Evolutionary conservation across 192 early-diverging fungal species (phyloP).

Genomic region (Podila minutissima): DNA sequence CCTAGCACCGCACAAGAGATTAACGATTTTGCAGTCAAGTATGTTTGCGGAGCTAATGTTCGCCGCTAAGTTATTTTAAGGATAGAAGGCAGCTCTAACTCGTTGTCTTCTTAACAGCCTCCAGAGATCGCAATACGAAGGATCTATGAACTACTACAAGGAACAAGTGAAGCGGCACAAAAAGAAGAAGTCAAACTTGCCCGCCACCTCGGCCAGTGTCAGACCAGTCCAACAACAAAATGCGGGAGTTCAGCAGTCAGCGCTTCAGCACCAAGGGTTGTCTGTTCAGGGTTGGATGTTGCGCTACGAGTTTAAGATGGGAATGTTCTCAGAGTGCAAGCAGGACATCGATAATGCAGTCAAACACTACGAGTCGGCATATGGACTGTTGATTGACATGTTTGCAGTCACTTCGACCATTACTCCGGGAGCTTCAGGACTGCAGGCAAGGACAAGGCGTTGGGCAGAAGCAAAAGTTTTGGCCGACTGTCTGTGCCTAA

Average conservation of each 20-base stretch:
- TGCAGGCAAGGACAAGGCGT: conserved; percentile 64
- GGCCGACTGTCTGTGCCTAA: conserved; percentile 80
- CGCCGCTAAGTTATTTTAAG: not conserved
- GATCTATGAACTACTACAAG: conserved; percentile 77
- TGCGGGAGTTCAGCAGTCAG: conserved; percentile 14
- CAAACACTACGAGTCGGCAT: conserved; percentile 75
- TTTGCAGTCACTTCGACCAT: conserved; percentile 62
- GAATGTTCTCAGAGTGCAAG: conserved; percentile 68
- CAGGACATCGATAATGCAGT: conserved; percentile 69
- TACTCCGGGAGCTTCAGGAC: conserved; percentile 50
- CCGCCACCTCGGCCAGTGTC: conserved; percentile 51
- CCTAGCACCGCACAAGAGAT: conserved; percentile 59
- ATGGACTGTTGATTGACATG: conserved; percentile 73
- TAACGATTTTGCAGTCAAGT: conserved; percentile 72
- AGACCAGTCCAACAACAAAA: conserved; percentile 29
- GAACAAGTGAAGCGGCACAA: conserved; percentile 78
- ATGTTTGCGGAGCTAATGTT: conserved; percentile 24
- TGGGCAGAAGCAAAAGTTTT: conserved; percentile 80
- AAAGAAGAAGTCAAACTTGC: conserved; percentile 73
- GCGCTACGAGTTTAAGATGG: conserved; percentile 85
- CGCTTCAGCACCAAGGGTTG: conserved; percentile 48
- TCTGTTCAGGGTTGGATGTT: conserved; percentile 76
- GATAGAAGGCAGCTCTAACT: not conserved
- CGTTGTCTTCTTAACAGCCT: conserved; percentile 50
- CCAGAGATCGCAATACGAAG: conserved; percentile 73